Conservation (phyloP, 2,329 filamentous ascomycete species). For the Claviceps pazoutovae region DNA sequence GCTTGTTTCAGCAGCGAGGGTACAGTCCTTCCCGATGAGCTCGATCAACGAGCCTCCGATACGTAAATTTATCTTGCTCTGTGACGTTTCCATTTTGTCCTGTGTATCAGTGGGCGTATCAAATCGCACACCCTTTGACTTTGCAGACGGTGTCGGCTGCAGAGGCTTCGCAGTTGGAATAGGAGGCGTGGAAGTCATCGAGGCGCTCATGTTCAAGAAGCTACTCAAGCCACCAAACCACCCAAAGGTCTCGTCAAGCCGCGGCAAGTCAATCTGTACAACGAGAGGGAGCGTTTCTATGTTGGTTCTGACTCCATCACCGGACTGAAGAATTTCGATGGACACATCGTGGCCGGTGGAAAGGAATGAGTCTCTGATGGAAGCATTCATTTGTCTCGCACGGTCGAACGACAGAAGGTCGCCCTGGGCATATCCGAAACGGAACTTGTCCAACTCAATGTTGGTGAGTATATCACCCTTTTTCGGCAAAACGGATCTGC, state of each 20-base stretch:
- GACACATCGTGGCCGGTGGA: slow-evolving; percentile 44
- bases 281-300: slow-evolving; percentile 65
- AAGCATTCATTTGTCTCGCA: slow-evolving; percentile 42
- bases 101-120: slow-evolving; percentile 37
- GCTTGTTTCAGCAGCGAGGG: slow-evolving; percentile 59
- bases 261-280: slow-evolving; percentile 62
- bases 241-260: slow-evolving; percentile 71
- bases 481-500: slow-evolving; percentile 1
- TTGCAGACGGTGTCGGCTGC: slow-evolving; percentile 26
- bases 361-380: slow-evolving; percentile 43
- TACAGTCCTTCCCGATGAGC: slow-evolving; percentile 66
- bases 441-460: slow-evolving; percentile 41
- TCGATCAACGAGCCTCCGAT: slow-evolving; percentile 65
- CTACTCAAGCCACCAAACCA: slow-evolving; percentile 88
- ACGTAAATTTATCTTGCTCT: slow-evolving; percentile 60
- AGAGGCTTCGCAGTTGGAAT: slow-evolving; percentile 22
- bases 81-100: slow-evolving; percentile 30
- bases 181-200: slow-evolving; percentile 62
- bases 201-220: slow-evolving; percentile 76
- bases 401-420: slow-evolving; percentile 51
- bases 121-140: slow-evolving; percentile 43
- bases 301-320: slow-evolving; percentile 38
- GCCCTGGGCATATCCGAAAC: slow-evolving; percentile 47
- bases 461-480: slow-evolving; percentile 18
- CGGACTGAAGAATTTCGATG: slow-evolving; percentile 34